Percentiles rank a stretch among this genome's conserved stretches.
These are phyloP conservation scores for Galerina marginata DNA, from an alignment of 768 basidiomycete species.

Conservation along the genomic window DNA sequence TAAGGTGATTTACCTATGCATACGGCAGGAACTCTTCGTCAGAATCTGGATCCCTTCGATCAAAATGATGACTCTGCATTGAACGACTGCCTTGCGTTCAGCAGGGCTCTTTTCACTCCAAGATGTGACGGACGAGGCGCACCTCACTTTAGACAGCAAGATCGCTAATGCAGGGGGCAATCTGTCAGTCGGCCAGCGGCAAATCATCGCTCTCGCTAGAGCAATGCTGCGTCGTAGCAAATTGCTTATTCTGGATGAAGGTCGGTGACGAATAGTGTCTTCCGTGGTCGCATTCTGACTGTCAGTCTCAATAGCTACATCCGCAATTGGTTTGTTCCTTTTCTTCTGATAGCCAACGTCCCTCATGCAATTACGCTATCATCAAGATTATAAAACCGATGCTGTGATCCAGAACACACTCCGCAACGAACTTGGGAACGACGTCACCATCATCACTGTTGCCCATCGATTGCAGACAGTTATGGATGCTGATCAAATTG, in stretches of 20 bases:
- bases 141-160: conserved; percentile 48
- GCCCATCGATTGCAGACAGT: conserved; percentile 73
- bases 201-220: conserved; percentile 68
- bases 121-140: conserved; percentile 49
- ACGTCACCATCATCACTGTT: conserved; percentile 65
- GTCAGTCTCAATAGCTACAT: conserved; percentile 35
- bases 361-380: not conserved
- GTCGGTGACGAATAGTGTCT: not conserved
- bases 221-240: conserved; percentile 64
- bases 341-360: not conserved
- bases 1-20: not conserved
- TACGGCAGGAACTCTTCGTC: conserved; percentile 43
- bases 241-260: conserved; percentile 57
- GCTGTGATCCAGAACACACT: conserved; percentile 71
- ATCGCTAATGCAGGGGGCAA: conserved; percentile 66
- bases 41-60: conserved; percentile 68
- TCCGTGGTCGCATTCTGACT: too few species aligned
- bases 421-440: conserved; percentile 62
- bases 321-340: conserved; percentile 30
- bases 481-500: conserved; percentile 63
- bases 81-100: conserved; percentile 45
- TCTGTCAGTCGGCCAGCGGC: conserved; percentile 76
- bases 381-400: conserved; percentile 60
- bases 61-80: conserved; percentile 54
- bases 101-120: conserved; percentile 44